Evolutionary conservation across 495 filamentous ascomycete genomes (phyloP), one percentile per base, ranked within the genome.

Genomic region (Podospora tetraspora): DNA sequence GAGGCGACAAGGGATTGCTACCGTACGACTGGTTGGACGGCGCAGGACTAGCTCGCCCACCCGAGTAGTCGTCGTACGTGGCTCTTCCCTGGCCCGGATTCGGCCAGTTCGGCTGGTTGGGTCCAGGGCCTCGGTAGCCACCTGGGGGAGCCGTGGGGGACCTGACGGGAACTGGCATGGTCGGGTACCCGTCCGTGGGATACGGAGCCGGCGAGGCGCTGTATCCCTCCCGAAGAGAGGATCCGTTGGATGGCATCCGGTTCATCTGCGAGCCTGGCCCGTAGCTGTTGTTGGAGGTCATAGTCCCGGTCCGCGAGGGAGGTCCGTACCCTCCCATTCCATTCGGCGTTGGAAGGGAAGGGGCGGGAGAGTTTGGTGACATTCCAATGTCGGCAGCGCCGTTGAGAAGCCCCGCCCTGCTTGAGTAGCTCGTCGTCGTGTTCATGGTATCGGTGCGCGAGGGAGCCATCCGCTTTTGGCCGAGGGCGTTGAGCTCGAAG

Each of bases 321-420:
- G 78, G 79, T 43, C 75, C 81, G 64, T 69, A 72, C 64, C 66
- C 34, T 13, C 57, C 73, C 9, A 76, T 68, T 21, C 81, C 75
- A 29, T 24, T 65, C 25, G 82, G 59, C 1, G 72, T 69, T 29
- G 82, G 81, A 23, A 84, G 43, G 24, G 80, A 77, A 21, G 82
- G 82, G 0, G 73, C 76, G 0, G 82, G 80, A 16, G 80, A 84
- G 13, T 68, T 81, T 5, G 84, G 79, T 34, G 77, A 82, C 66
- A 84, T 87, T 57, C 87, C 89, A 77, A 89, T 89, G 7, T 80
- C 80, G 4, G 85, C 86, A 16, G 89, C 87, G 59, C 81, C 79
- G 23, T 76, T 75, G 59, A 91, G 78, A 16, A 92, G 80, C 12
- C 89, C 85, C 13, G 85, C 82, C 61, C 86, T 83, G 16, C 87